Percentiles rank a stretch among this genome's conserved stretches.
phyloP scores from a whole-genome alignment of 2,329 filamentous ascomycete genomes.

The Diplodia seriata region DNA sequence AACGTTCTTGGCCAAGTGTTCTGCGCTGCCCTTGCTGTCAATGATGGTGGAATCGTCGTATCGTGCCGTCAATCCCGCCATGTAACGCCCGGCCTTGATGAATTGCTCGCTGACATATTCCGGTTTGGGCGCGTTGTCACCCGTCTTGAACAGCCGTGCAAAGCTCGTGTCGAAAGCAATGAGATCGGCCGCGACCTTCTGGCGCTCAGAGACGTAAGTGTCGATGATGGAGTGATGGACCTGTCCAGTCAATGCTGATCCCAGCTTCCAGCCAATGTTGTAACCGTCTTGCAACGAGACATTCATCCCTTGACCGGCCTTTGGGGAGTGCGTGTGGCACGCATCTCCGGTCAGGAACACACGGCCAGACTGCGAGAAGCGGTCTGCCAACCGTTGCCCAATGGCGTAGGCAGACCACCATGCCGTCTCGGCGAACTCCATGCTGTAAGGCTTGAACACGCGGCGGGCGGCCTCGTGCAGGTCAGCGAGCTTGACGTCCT shows the following conservation, averaged over 20 bases:
- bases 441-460: slow-evolving; percentile 57
- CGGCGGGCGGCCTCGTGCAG: slow-evolving; percentile 56
- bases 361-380: slow-evolving; percentile 69
- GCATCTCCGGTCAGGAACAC: slow-evolving; percentile 76
- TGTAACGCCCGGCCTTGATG: slow-evolving; percentile 64
- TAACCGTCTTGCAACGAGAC: slow-evolving; percentile 66
- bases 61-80: slow-evolving; percentile 63
- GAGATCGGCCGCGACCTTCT: slow-evolving; percentile 55
- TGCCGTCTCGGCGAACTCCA: slow-evolving; percentile 55
- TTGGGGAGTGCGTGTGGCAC: slow-evolving; percentile 72
- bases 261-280: slow-evolving; percentile 66
- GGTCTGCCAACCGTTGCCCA: slow-evolving; percentile 72
- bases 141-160: slow-evolving; percentile 56
- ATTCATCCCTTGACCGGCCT: slow-evolving; percentile 73
- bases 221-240: slow-evolving; percentile 56
- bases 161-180: slow-evolving; percentile 67
- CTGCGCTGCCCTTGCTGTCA: slow-evolving; percentile 42
- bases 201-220: slow-evolving; percentile 68
- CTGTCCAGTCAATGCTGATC: slow-evolving; percentile 48
- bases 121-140: slow-evolving; percentile 47
- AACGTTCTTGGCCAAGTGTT: slow-evolving; percentile 48
- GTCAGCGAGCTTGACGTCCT: slow-evolving; percentile 60
- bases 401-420: slow-evolving; percentile 79
- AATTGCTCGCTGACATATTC: slow-evolving; percentile 65
- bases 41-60: slow-evolving; percentile 62